phyloP scores from a whole-genome alignment of 306 rosid species.

The Ormosia semicastrata region DNA sequence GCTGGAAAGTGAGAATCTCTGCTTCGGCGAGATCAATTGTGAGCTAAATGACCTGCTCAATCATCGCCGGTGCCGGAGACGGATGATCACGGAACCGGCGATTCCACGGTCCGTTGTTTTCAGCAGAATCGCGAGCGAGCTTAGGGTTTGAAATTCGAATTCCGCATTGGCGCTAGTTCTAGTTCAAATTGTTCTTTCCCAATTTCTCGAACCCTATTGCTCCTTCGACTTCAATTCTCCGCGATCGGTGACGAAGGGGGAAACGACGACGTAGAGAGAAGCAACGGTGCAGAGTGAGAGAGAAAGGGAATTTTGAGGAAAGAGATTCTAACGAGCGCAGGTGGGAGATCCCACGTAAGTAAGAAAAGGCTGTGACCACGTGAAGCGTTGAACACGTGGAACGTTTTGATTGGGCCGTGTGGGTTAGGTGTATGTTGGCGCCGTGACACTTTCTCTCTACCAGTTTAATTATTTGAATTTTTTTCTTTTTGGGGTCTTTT shows the following conservation, averaged over 20 bases:
- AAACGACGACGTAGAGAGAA: constrained; percentile 51
- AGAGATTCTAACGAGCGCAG: constrained; percentile 30
- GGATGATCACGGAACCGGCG: constrained; percentile 24
- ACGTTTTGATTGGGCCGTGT: constrained; percentile 12
- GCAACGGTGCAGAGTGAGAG: background rate
- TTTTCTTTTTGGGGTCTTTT: no score
- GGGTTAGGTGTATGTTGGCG: constrained; percentile 35
- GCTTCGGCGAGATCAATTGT: constrained; percentile 57
- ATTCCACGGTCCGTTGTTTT: constrained; percentile 7
- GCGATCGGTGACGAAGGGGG: constrained; percentile 30
- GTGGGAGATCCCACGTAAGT: constrained; percentile 66
- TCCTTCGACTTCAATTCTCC: background rate
- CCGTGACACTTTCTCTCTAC: constrained; percentile 36
- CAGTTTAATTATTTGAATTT: background rate
- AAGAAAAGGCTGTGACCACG: constrained; percentile 34
- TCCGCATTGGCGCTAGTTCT: constrained; percentile 28
- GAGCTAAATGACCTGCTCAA: constrained; percentile 45
- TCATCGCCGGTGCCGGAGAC: constrained; percentile 40
- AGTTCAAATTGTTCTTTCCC: background rate
- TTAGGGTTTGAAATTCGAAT: constrained; percentile 30
- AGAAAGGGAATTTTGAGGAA: constrained; percentile 18
- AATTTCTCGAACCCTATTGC: background rate
- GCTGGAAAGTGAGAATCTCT: constrained; percentile 52
- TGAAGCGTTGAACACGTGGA: constrained; percentile 44
- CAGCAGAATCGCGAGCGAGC: constrained; percentile 3